Evolutionary conservation across 768 basidiomycete species (phyloP).

Genomic region (Mycena olivaceomarginata): DNA sequence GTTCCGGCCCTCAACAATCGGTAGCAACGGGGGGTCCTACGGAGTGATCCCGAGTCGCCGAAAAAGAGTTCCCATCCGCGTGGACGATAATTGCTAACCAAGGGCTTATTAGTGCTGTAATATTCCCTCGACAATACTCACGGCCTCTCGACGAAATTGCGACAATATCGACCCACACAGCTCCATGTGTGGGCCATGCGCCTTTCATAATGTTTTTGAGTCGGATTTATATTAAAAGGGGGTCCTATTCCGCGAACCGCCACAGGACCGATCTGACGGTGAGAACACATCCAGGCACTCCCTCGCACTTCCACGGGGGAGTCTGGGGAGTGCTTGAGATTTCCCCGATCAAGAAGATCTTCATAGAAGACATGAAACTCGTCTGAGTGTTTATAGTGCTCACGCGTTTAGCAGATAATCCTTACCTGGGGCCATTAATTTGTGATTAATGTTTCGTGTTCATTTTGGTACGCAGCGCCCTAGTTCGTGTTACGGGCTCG

Average conservation of each 20-base stretch:
- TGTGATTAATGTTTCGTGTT: conserved; percentile 25
- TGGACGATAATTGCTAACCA: conserved; percentile 30
- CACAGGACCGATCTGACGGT: background rate
- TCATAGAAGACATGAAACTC: background rate
- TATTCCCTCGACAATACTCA: background rate
- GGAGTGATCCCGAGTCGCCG: background rate
- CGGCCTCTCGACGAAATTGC: background rate
- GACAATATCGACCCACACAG: background rate
- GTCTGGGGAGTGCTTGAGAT: background rate
- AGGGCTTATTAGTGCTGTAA: conserved; percentile 37
- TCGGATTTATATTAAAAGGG: background rate
- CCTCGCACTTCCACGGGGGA: background rate
- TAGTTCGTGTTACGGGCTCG: background rate
- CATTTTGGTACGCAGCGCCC: background rate
- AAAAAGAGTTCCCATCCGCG: conserved; percentile 24
- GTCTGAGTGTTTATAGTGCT: background rate
- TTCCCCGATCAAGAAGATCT: conserved; percentile 8
- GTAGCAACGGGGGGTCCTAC: conserved; percentile 29
- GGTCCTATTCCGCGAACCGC: conserved; percentile 16
- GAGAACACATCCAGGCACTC: background rate
- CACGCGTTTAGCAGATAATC: conserved; percentile 30
- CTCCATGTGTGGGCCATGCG: conserved; percentile 33
- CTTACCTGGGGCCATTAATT: conserved; percentile 11
- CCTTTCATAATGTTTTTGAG: conserved; percentile 20
- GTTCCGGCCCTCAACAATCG: conserved; percentile 21